A percentile compares a stretch with the other conserved stretches of the same genome.
These are phyloP conservation scores for Eucalyptus polyanthemos DNA, from an alignment of 345 rosid genomes.

Conservation along the genomic window DNA sequence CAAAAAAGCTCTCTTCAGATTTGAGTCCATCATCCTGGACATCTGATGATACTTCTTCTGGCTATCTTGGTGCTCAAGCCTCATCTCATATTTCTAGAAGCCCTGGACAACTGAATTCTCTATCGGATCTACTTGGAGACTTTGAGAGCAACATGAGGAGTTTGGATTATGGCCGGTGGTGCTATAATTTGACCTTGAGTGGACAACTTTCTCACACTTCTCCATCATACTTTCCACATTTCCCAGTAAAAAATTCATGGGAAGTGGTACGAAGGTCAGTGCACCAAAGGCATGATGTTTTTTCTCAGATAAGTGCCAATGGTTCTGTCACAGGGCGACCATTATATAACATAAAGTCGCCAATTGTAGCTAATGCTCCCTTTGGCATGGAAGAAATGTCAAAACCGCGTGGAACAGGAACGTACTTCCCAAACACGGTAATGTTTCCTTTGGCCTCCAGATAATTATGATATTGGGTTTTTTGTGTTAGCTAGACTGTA, in stretches of 20 bases:
- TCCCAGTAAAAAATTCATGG: constrained; percentile 47
- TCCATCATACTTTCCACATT: constrained; percentile 25
- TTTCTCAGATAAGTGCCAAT: constrained; percentile 28
- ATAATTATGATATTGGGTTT: neutral
- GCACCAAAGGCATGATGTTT: constrained; percentile 22
- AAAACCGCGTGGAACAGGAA: constrained; percentile 82
- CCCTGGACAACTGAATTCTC: constrained; percentile 10
- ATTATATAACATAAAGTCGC: constrained; percentile 34
- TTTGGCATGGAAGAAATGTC: constrained; percentile 56
- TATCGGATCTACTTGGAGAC: constrained; percentile 65
- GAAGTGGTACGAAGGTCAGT: constrained; percentile 34
- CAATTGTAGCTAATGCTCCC: constrained; percentile 24
- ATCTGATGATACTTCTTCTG: constrained; percentile 30
- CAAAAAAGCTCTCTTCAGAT: constrained; percentile 6
- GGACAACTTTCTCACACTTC: constrained; percentile 25
- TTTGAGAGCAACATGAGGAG: constrained; percentile 24
- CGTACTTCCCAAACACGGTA: constrained; percentile 40
- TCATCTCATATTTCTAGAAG: neutral
- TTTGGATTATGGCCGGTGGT: constrained; percentile 32
- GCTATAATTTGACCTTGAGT: constrained; percentile 23
- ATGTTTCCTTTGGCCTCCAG: neutral
- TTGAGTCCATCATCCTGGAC: constrained; percentile 17
- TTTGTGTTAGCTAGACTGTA: neutral
- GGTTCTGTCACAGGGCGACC: constrained; percentile 33
- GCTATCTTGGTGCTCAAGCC: constrained; percentile 10